Percentiles rank a stretch among this genome's conserved stretches.
Conservation (phyloP, 306 rosid species). For the Alnus rubra region DNA sequence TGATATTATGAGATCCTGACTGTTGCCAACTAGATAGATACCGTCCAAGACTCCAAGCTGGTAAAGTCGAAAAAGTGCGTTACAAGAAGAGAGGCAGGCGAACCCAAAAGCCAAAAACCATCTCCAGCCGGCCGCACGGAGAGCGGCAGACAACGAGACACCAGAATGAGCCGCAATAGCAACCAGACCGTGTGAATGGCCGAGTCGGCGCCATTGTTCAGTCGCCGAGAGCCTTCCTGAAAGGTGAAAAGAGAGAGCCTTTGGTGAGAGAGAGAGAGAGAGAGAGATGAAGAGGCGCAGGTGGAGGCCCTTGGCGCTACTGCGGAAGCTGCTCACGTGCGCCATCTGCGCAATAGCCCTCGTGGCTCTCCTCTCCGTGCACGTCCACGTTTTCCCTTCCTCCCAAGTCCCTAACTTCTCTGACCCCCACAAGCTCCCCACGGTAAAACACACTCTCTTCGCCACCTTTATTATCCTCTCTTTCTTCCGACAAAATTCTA, state of each 20-base stretch:
- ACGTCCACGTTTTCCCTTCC: constrained; percentile 59
- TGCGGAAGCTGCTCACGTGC: constrained; percentile 64
- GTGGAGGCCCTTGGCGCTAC: constrained; percentile 39
- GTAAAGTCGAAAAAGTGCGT: neutral
- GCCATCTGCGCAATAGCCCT: constrained; percentile 58
- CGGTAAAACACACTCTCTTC: constrained; percentile 42
- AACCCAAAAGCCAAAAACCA: neutral
- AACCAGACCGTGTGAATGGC: neutral
- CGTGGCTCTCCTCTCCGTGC: constrained; percentile 59
- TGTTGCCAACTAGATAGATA: neutral
- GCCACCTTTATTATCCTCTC: neutral
- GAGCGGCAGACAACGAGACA: neutral
- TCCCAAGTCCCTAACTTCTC: constrained; percentile 55
- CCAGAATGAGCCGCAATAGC: neutral
- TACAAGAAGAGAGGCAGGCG: neutral
- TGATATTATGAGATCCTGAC: no score
- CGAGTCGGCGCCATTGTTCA: neutral
- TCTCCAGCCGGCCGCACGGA: constrained; percentile 7
- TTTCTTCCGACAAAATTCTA: constrained; percentile 4
- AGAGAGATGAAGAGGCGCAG: constrained; percentile 62
- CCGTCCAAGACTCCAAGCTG: neutral
- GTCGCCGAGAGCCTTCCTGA: neutral
- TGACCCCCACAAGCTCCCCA: constrained; percentile 56
- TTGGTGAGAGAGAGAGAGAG: constrained; percentile 12
- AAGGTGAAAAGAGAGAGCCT: neutral